Base-by-base conservation (phyloP, 176 grass and related monocot genomes). In the Aegilops bicornis region DNA sequence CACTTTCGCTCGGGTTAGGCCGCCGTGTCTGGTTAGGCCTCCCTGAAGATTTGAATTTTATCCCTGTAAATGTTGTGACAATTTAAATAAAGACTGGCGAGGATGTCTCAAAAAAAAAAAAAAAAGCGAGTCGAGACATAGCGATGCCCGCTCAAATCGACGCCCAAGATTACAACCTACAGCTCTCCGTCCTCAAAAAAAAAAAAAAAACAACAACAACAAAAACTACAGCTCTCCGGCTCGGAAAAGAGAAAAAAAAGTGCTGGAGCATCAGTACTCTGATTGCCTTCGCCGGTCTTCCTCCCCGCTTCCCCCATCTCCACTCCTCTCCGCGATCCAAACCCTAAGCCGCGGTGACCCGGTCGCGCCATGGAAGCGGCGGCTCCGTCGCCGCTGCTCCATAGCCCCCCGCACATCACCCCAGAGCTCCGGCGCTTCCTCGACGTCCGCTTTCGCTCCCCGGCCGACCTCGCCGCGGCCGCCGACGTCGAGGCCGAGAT, bases 401-500 rank as follows among this genome's bases (percentile, higher is more conserved):
- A 54, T 32, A 80, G 64, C 8, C 74, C 84, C 24, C 69, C 75
- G 8, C 33, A 74, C 27, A 76, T 91, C 76, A 90, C 86, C 1
- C 58, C 89, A 0, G 47, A 80, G 22, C 64, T 93, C 56, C 62
- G 68, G 45, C 47, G 64, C 56, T 94, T 94, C 85, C 89, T 99
- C 16, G 89, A 91, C 31, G 76, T 23, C 30, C 86, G 78, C 79
- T 94, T 99, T 63, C 76, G 66, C 65, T 63, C 71, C 12, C 84
- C 52, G 56, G 85, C 86, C 11, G 97, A 94, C 82, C 92, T 99
- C 67, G 43, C 82, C 8, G 82, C 82, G 42, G 91, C 89, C 12
- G 56, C 94, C 48, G 85, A 88, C 39, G 75, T 97, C 45, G 89
- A 99, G 87, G 74, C 72, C 62, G 85, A 96, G 87, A 88, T 97